Conservation (phyloP, 2,329 filamentous ascomycete species). For the Colletotrichum sp. region DNA sequence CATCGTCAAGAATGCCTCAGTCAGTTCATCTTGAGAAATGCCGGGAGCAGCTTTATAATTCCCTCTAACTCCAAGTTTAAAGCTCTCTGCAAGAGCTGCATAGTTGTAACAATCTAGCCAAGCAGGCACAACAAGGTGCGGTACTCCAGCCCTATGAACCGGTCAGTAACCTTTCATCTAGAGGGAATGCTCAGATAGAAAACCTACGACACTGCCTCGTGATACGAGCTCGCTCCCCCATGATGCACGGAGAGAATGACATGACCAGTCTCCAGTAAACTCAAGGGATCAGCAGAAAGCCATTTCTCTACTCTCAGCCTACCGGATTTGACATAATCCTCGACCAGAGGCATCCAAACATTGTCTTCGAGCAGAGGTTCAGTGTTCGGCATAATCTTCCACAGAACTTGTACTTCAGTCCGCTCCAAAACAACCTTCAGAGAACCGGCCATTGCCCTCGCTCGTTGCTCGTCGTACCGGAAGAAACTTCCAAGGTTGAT, state of each 20-base stretch:
- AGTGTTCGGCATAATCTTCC: slow-evolving; percentile 26
- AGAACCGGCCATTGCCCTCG: slow-evolving; percentile 29
- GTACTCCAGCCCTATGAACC: slow-evolving; percentile 40
- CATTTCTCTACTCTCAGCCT: slow-evolving; percentile 30
- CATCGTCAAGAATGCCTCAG: slow-evolving; percentile 28
- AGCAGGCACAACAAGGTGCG: slow-evolving; percentile 49
- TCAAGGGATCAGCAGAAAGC: slow-evolving; percentile 34
- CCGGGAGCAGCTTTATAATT: slow-evolving; percentile 37
- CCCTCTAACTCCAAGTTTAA: slow-evolving; percentile 46
- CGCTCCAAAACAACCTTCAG: slow-evolving; percentile 25
- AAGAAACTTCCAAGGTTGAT: slow-evolving; percentile 30
- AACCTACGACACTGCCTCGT: slow-evolving; percentile 48
- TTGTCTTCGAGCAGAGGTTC: slow-evolving; percentile 21
- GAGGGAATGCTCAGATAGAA: neutral
- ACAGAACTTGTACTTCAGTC: slow-evolving; percentile 34
- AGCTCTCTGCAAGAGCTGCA: slow-evolving; percentile 44
- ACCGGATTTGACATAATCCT: slow-evolving; percentile 23
- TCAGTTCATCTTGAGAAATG: slow-evolving; percentile 29
- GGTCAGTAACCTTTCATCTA: neutral
- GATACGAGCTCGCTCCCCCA: slow-evolving; percentile 45
- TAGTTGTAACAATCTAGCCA: slow-evolving; percentile 54
- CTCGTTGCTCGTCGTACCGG: slow-evolving; percentile 25
- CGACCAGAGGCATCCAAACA: slow-evolving; percentile 8
- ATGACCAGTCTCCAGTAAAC: slow-evolving; percentile 39
- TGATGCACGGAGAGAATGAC: slow-evolving; percentile 41